phyloP scores from a whole-genome alignment of 768 basidiomycete genomes.

The Termitomyces sp. region DNA sequence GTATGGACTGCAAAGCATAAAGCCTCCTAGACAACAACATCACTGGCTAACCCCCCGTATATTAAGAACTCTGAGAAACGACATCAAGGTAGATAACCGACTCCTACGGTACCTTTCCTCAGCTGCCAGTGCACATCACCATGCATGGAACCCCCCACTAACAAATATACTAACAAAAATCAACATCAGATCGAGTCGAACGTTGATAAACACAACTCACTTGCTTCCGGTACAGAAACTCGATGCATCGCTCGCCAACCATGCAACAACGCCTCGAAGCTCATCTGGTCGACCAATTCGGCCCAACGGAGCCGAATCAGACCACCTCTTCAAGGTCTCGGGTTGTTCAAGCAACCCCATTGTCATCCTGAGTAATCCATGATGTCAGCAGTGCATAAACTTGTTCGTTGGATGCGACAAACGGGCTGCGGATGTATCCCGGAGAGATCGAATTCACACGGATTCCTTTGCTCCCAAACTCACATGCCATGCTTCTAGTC shows the following conservation, averaged over 20 bases:
- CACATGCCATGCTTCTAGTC: slow-evolving; percentile 78
- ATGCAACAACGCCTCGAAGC: slow-evolving; percentile 63
- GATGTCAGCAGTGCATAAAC: background rate
- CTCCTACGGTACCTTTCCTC: too few relatives aligned
- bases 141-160: slow-evolving; percentile 59
- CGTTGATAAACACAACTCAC: slow-evolving; percentile 33
- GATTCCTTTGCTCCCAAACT: slow-evolving; percentile 61
- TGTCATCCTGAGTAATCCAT: slow-evolving; percentile 54
- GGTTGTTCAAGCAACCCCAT: slow-evolving; percentile 65
- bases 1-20: slow-evolving; percentile 67
- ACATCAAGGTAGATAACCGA: too few relatives aligned
- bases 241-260: slow-evolving; percentile 74
- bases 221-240: slow-evolving; percentile 81
- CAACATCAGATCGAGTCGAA: background rate
- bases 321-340: slow-evolving; percentile 60
- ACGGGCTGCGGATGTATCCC: slow-evolving; percentile 70
- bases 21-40: slow-evolving; percentile 29
- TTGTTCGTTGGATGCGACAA: slow-evolving; percentile 9
- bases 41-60: too few relatives aligned
- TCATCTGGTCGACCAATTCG: slow-evolving; percentile 74
- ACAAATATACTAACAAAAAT: slow-evolving; percentile 47
- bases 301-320: slow-evolving; percentile 60
- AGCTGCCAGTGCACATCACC: slow-evolving; percentile 31
- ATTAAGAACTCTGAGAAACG: too few relatives aligned
- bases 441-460: slow-evolving; percentile 76